A percentile compares a stretch with the other conserved stretches of the same genome.
Conservation (phyloP, 306 rosid genomes). For the Arachis stenosperma region DNA sequence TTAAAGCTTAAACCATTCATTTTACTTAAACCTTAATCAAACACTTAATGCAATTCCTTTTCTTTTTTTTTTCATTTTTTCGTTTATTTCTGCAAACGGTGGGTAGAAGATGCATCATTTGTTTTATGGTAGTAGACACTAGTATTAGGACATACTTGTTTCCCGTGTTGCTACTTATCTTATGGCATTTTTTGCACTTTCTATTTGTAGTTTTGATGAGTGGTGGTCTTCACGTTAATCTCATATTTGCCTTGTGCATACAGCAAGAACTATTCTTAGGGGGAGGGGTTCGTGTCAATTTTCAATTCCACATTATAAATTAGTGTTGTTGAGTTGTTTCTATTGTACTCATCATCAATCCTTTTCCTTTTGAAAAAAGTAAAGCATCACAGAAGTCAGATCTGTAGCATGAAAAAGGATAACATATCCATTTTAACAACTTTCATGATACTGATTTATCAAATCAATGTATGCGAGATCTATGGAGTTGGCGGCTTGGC, state of each 20-base stretch:
- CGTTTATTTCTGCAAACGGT: background rate
- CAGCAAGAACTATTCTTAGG: background rate
- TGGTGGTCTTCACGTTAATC: background rate
- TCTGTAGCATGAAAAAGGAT: background rate
- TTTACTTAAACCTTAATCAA: conserved; percentile 37
- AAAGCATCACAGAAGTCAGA: background rate
- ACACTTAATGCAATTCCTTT: background rate
- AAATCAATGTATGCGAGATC: too few species aligned
- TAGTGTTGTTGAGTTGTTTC: background rate
- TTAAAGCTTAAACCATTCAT: conserved; percentile 6
- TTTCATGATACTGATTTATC: too few species aligned
- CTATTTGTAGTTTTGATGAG: background rate
- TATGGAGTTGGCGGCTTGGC: too few species aligned
- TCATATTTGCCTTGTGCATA: background rate
- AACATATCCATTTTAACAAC: too few species aligned
- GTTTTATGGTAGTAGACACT: background rate
- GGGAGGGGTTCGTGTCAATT: background rate
- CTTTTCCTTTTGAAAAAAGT: background rate
- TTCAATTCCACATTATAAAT: background rate
- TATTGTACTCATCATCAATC: background rate
- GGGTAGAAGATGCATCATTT: background rate
- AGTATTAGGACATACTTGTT: background rate
- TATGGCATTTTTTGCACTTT: background rate
- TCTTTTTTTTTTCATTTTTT: background rate
- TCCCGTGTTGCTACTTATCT: background rate